Base-by-base conservation (phyloP, 129 eudicot species). In the Flaveria brownii region DNA sequence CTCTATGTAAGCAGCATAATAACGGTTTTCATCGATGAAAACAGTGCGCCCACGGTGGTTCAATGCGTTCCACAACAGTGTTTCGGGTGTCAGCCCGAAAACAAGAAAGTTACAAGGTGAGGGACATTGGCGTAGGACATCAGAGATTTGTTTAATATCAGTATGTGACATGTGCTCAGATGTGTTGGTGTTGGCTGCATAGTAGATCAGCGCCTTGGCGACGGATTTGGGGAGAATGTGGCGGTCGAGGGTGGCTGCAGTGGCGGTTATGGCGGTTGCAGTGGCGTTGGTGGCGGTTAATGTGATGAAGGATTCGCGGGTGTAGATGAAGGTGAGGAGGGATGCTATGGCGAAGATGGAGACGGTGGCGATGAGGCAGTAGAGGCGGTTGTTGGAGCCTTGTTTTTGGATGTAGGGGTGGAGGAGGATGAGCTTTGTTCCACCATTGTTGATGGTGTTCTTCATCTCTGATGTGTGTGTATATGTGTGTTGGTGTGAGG, bases 381-480 rank as follows among this genome's bases (percentile, higher is more conserved):
- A 80, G 30, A 93, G 79, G 60, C 96, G 88, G 73, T 71, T 85
- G 15, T 96, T 87, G 78, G 88, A 78, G 0, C 88, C 96, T 71
- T 93, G 98, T 75, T 93, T 93, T 57, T 90, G 97, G 20, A 93
- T 84, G 89, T 93, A 93, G 36, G 98, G 98, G 42, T 93, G 98
- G 45, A 93, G 92, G 61, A 93, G 98, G 66, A 93, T 93, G 20
- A 93, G 85, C 80, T 88, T 93, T 46, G 98, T 93, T 82, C 68
- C 73, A 74, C 83, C 83, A 39, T 76, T 91, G 82, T 74, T 84
- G 25, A 83, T 81, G 81, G 78, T 85, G 86, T 88, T 90, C 95
- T 85, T 90, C 89, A 82, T 92, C 49, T 50, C 73, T 80, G 50
- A 60, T 59, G n/a, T 64, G 30, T 55, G 46, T 50, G 5, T 22